Evolutionary conservation across 2,329 filamentous ascomycete species (phyloP), one percentile per base, ranked within the genome.

Genomic region (Aspergillus glaucus): DNA sequence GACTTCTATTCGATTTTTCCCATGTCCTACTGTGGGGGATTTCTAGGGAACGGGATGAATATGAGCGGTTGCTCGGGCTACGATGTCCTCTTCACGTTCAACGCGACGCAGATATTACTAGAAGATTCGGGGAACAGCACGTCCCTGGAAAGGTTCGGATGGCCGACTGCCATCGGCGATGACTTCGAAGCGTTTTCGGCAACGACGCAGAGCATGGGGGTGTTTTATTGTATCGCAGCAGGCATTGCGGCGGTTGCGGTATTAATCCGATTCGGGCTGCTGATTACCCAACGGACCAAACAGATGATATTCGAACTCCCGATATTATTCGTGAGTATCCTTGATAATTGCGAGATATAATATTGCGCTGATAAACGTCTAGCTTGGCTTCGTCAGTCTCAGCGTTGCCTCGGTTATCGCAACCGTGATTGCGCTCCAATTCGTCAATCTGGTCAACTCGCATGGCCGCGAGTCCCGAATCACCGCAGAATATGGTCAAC

Each of bases 361-460:
- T 26, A 12, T 14, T 14, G 21, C n/a, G 28, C 43, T 44, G 43
- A 44, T 28, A 43, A 19, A 12, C 30, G 37, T 47, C 46, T 50
- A 73, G 69, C 58, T 81, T n/a, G 75, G 76, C 0, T 79, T 82
- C 52, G 37, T 81, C 6, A 69, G 82, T 10, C 77, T 86, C 58
- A 86, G 86, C 3, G 82, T 84, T 46, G 83, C 86, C 43, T 91
- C 86, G 17, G 88, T 88, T 57, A 85, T 91, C 21, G 80, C 83
- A 22, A 86, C 80, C 0, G 84, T 86, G 15, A 65, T 83, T 4
- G 74, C 76, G 9, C 72, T 76, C 47, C 79, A 82, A 62, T 79
- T 75, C 3, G 65, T 72, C 2, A 57, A 75, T 15, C 58, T 77
- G 0, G 73, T 85, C 52, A 82, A 81, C 52, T 62, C 76, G 24